Evolutionary conservation across 305 asterid species (phyloP).

Genomic region (Fraxinus velutina): DNA sequence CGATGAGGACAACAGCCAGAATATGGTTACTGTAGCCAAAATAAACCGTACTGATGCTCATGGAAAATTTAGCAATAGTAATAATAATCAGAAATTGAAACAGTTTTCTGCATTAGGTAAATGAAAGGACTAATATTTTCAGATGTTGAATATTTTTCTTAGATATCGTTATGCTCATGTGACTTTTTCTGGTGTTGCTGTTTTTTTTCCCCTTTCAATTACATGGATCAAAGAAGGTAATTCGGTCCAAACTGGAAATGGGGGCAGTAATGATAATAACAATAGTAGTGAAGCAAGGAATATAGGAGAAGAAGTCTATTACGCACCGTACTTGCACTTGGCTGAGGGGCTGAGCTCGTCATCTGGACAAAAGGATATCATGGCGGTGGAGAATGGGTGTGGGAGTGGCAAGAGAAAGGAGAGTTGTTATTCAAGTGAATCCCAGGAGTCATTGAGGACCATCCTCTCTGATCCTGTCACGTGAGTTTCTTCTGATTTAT

Average conservation of each 20-base stretch:
- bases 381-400: conserved; percentile 45
- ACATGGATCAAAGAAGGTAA: conserved; percentile 54
- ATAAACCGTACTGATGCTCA: conserved; percentile 26
- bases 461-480: conserved; percentile 81
- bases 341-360: conserved; percentile 53
- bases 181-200: neutral
- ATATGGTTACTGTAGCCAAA: conserved; percentile 36
- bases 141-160: neutral
- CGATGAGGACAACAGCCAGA: conserved; percentile 45
- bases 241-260: conserved; percentile 37
- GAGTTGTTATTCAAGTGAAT: conserved; percentile 43
- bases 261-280: conserved; percentile 32
- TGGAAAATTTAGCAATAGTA: conserved; percentile 22
- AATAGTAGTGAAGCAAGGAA: conserved; percentile 39
- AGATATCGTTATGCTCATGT: neutral
- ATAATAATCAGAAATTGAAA: conserved; percentile 33
- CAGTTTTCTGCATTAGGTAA: conserved; percentile 35
- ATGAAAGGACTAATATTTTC: neutral
- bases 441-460: conserved; percentile 70
- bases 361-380: conserved; percentile 50
- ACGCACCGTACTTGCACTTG: conserved; percentile 55
- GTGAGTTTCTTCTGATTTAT: conserved; percentile 38
- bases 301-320: conserved; percentile 48
- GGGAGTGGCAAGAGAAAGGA: conserved; percentile 80
- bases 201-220: neutral